Conservation (phyloP, 2,329 filamentous ascomycete genomes). For the Penicillium sp. region DNA sequence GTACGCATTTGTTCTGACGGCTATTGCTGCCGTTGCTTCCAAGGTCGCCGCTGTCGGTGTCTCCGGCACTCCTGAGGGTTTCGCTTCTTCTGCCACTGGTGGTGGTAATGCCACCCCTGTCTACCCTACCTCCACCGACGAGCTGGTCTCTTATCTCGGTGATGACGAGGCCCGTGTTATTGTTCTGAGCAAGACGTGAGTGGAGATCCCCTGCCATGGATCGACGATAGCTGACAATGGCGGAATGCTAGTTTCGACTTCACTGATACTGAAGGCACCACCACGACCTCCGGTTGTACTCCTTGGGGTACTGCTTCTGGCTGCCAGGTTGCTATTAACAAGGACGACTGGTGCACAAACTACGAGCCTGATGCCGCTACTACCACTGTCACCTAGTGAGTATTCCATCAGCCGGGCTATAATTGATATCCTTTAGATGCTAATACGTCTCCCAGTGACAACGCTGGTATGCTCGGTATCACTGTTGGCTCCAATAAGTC, state of each 20-base stretch:
- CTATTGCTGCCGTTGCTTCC: neutral
- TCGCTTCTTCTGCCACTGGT: constrained; percentile 9
- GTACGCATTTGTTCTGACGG: neutral
- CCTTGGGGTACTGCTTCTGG: too few species aligned
- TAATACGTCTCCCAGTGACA: neutral
- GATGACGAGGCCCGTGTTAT: constrained; percentile 8
- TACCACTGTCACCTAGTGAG: constrained; percentile 2
- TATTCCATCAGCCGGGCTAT: too few species aligned
- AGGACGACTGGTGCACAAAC: constrained; percentile 8
- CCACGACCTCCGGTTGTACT: too few species aligned
- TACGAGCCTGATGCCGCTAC: constrained; percentile 1
- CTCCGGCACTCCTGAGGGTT: constrained; percentile 7
- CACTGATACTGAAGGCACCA: too few species aligned
- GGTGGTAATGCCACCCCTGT: constrained; percentile 6
- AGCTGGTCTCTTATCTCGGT: constrained; percentile 11
- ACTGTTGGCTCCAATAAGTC: constrained; percentile 12
- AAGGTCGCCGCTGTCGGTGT: constrained; percentile 9
- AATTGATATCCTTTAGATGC: too few species aligned
- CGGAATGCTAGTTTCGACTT: too few species aligned
- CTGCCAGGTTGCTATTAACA: constrained; percentile 12
- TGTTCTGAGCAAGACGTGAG: neutral
- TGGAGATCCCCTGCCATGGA: too few species aligned
- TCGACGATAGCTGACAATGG: neutral
- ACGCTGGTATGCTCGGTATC: constrained; percentile 9
- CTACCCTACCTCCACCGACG: constrained; percentile 6